Percentiles rank a stretch among this genome's conserved stretches.
These are phyloP conservation scores for Skeletonema menzelii DNA, from an alignment of 108 stramenopile genomes.

Conservation along the genomic window DNA sequence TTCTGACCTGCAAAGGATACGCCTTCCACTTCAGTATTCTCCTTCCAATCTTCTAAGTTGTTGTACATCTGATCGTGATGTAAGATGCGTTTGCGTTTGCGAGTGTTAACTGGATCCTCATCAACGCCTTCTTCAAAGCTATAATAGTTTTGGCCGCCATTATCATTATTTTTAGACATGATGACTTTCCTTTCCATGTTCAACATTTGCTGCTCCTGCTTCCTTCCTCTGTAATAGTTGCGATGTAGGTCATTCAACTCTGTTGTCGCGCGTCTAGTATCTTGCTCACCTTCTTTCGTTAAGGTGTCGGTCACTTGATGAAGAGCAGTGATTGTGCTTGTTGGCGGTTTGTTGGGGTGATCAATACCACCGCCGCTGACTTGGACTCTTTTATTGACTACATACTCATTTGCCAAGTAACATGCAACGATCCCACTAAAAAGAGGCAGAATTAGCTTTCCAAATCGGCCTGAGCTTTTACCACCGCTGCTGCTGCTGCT, in stretches of 20 bases:
- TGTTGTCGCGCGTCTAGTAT: constrained; percentile 13
- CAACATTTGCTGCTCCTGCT: constrained; percentile 21
- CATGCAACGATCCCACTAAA: neutral
- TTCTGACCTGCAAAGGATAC: neutral
- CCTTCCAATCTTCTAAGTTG: too few species aligned
- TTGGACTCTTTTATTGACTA: neutral
- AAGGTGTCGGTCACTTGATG: neutral
- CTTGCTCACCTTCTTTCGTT: constrained; percentile 4
- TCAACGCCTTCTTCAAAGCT: neutral
- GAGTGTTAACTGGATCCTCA: neutral
- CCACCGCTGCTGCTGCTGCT: neutral
- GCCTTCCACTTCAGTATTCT: neutral
- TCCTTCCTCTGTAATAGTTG: constrained; percentile 37
- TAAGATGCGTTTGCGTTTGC: too few species aligned
- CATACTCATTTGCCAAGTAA: neutral
- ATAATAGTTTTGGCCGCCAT: neutral
- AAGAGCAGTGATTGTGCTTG: neutral
- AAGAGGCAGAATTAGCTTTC: neutral
- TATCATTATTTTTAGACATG: constrained; percentile 1
- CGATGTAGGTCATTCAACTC: constrained; percentile 22
- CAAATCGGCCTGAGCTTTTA: neutral
- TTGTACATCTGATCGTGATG: too few species aligned
- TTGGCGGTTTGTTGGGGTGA: neutral
- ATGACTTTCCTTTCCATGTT: constrained; percentile 11
- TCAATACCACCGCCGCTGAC: neutral